These are phyloP conservation scores for Chaetomiaceae sp. DNA, from an alignment of 2,329 filamentous ascomycete species.

Conservation along the genomic window DNA sequence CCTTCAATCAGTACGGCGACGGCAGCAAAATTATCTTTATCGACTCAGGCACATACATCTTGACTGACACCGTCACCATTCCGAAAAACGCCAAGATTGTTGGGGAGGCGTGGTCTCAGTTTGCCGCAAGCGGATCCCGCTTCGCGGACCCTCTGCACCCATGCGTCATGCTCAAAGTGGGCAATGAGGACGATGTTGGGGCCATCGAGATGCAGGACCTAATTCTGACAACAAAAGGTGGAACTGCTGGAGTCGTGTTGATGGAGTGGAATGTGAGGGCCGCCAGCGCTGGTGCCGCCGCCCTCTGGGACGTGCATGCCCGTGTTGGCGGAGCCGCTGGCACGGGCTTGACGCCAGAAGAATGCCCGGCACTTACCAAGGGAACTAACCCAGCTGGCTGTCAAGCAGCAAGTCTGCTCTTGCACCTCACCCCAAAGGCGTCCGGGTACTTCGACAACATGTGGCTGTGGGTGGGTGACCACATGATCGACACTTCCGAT, in stretches of 20 bases:
- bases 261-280: constrained; percentile 85
- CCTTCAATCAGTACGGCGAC: too few relatives aligned
- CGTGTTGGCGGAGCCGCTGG: constrained; percentile 68
- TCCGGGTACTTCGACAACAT: constrained; percentile 79
- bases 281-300: constrained; percentile 60
- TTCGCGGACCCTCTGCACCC: constrained; percentile 73
- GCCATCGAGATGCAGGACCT: constrained; percentile 81
- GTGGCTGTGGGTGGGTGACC: constrained; percentile 87
- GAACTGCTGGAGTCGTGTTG: constrained; percentile 82
- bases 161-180: constrained; percentile 78
- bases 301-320: constrained; percentile 91
- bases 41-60: too few relatives aligned
- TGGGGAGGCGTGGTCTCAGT: constrained; percentile 84
- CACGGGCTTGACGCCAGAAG: background rate
- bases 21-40: too few relatives aligned
- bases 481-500: constrained; percentile 57
- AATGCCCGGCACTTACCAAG: constrained; percentile 45
- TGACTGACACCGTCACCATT: constrained; percentile 63
- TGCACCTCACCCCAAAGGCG: constrained; percentile 53
- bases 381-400: background rate
- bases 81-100: constrained; percentile 79
- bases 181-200: constrained; percentile 67
- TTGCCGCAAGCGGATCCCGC: constrained; percentile 69
- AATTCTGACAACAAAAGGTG: constrained; percentile 69
- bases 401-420: constrained; percentile 38